phyloP scores from a whole-genome alignment of 176 grass and related monocot genomes.

The maize (Zea mays) region DNA sequence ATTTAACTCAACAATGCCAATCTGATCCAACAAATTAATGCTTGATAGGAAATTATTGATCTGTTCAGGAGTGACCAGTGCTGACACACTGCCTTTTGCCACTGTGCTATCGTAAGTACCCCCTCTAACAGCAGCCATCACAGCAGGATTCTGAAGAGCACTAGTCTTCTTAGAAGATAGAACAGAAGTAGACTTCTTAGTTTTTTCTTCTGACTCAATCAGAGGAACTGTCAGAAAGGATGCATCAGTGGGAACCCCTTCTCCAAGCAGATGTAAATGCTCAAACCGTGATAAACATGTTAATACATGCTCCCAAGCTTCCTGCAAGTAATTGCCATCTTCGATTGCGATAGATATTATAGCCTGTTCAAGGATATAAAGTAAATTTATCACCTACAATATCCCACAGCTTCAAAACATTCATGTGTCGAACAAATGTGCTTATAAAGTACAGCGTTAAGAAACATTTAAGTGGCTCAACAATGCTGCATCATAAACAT shows the following conservation, averaged over 20 bases:
- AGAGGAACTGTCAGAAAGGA: constrained; percentile 77
- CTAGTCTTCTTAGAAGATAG: constrained; percentile 65
- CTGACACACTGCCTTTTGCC: constrained; percentile 55
- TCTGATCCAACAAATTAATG: constrained; percentile 94
- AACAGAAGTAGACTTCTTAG: constrained; percentile 52
- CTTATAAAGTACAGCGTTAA: constrained; percentile 11
- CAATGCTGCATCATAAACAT: neutral
- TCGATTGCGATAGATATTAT: constrained; percentile 96
- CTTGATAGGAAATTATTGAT: constrained; percentile 89
- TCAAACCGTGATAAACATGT: constrained; percentile 96
- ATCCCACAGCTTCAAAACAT: constrained; percentile 27
- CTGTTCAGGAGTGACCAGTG: constrained; percentile 84
- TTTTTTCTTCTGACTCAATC: constrained; percentile 63
- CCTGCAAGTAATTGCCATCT: constrained; percentile 93
- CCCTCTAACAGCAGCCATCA: constrained; percentile 90
- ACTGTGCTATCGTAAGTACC: constrained; percentile 94
- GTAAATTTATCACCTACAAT: constrained; percentile 37
- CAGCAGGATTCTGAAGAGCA: constrained; percentile 90
- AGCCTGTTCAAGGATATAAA: constrained; percentile 61
- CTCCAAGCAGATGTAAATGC: constrained; percentile 91
- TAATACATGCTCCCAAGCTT: constrained; percentile 94
- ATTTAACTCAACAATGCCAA: constrained; percentile 95
- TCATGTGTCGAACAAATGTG: constrained; percentile 8
- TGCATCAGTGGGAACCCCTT: constrained; percentile 89
- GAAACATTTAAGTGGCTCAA: neutral